A percentile compares a stretch with the other conserved stretches of the same genome.
phyloP scores from a whole-genome alignment of 164 flowering plant genomes.

The Chloranthus sessilifolius region DNA sequence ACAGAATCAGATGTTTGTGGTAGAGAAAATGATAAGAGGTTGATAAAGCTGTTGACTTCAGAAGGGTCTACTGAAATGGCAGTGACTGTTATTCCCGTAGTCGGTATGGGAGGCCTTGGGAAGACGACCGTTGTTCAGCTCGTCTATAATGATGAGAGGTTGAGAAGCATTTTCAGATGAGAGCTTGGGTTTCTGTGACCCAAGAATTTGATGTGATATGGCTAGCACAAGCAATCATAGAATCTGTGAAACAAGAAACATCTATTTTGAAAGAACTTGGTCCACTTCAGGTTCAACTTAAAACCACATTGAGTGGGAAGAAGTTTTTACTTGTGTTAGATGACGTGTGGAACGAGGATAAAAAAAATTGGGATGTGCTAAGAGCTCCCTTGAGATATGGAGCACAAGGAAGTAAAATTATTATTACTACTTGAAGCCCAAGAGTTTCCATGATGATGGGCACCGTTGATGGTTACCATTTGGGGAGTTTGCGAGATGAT shows the following conservation, averaged over 20 bases:
- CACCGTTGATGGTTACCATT: not conserved
- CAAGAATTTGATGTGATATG: not conserved
- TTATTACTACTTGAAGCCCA: slow-evolving; percentile 7
- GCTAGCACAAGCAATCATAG: not conserved
- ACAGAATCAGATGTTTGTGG: not conserved
- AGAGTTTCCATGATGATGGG: not conserved
- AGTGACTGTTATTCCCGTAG: slow-evolving; percentile 7
- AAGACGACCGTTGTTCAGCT: slow-evolving; percentile 13
- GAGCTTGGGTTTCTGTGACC: slow-evolving; percentile 6
- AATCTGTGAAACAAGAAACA: not conserved
- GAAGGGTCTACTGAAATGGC: not conserved
- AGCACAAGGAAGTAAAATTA: slow-evolving; percentile 1
- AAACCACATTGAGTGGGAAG: not conserved
- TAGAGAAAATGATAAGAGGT: not conserved
- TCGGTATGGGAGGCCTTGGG: slow-evolving; percentile 12
- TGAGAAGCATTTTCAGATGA: not conserved
- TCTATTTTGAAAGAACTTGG: not conserved
- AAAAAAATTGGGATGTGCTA: slow-evolving; percentile 5
- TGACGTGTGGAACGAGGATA: slow-evolving; percentile 9
- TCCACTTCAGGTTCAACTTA: not conserved
- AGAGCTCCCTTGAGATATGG: not conserved
- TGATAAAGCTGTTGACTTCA: not conserved
- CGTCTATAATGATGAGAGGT: slow-evolving; percentile 3
- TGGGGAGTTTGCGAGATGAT: not conserved
- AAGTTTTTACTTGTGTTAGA: slow-evolving; percentile 12